Percentiles rank a stretch among this genome's conserved stretches.
phyloP scores from a whole-genome alignment of 2,329 filamentous ascomycete genomes.

The Trichoderma cornu-damae region DNA sequence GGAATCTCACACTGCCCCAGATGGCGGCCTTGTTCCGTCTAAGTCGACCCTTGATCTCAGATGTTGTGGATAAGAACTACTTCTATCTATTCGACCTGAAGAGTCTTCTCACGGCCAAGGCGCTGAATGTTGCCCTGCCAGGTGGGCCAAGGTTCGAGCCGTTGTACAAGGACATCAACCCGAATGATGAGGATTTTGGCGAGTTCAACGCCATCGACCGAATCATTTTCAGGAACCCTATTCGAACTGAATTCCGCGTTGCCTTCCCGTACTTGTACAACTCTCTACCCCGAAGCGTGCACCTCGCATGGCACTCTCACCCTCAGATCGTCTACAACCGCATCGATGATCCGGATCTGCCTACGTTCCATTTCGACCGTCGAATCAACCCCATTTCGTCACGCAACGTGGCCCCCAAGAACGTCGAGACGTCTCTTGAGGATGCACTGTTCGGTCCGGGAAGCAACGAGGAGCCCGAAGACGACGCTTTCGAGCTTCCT shows the following conservation, averaged over 20 bases:
- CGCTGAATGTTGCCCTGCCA: conserved; percentile 94
- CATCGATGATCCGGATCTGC: conserved; percentile 80
- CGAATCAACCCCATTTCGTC: conserved; percentile 97
- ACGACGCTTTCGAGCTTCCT: conserved; percentile 81
- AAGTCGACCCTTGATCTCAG: conserved; percentile 83
- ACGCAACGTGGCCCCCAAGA: conserved; percentile 87
- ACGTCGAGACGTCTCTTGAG: conserved; percentile 85
- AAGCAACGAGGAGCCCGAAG: conserved; percentile 67
- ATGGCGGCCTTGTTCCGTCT: conserved; percentile 94
- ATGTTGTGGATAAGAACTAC: conserved; percentile 93
- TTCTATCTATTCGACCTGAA: conserved; percentile 96
- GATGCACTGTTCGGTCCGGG: conserved; percentile 85
- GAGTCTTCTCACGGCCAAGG: conserved; percentile 93
- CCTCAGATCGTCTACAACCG: conserved; percentile 89
- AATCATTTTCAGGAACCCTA: conserved; percentile 94
- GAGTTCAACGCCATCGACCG: conserved; percentile 99
- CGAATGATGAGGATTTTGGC: conserved; percentile 97
- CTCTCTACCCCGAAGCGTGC: conserved; percentile 88
- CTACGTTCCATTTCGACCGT: conserved; percentile 97
- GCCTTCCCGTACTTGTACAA: conserved; percentile 96
- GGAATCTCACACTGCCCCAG: conserved; percentile 88
- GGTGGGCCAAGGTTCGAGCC: conserved; percentile 96
- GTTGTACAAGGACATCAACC: conserved; percentile 96
- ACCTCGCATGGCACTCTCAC: conserved; percentile 87
- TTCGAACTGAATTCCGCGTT: conserved; percentile 92